Base-by-base conservation (phyloP, 208 protist genomes). In the Kentomonas sorsogonicus region DNA sequence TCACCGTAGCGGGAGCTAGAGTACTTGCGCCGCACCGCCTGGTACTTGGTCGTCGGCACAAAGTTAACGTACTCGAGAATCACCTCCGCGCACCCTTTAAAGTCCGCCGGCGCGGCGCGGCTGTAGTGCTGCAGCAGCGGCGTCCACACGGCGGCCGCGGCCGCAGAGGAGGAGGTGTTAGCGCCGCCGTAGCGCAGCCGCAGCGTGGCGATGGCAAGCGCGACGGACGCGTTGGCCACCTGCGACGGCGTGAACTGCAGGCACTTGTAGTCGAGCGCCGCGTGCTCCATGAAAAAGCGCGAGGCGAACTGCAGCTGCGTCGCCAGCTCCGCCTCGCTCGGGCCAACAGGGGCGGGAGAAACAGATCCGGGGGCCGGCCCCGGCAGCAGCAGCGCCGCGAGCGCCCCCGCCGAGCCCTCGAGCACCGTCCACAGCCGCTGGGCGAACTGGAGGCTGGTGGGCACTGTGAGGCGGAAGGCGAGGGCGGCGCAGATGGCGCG, bases 161-260 rank as follows among this genome's bases (percentile, higher is more conserved):
- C 31, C 36, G 46, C 31, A n/a, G n/a, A n/a, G n/a, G 40, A 26
- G 0, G 33, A 30, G 41, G 50, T 20, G 60, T 46, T 62, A 13
- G 43, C 64, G 47, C 59, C 52, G 25, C 60, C 59, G 40, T 77
- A 64, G 54, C 83, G 83, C 39, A 74, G 68, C 18, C 72, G 76
- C 51, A 90, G 53, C 34, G 74, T 91, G 25, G 77, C 45, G 33
- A 85, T 52, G 11, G 95, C 89, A 10, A 98, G 68, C 59, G 95
- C 98, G 3, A 97, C 74, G 1, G 91, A 68, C 23, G 93, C 77
- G 46, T 96, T 91, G 11, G 89, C 93, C 23, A 98, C 81, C 66
- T 96, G 77, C 26, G 96, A 98, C 25, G 97, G 95, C 0, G 78
- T 76, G 65, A 94, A 98, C 61, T 97, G 79, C 25, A 98, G 69